Base-by-base conservation (phyloP, 129 eudicot species). In the Pittosporum tobira region DNA sequence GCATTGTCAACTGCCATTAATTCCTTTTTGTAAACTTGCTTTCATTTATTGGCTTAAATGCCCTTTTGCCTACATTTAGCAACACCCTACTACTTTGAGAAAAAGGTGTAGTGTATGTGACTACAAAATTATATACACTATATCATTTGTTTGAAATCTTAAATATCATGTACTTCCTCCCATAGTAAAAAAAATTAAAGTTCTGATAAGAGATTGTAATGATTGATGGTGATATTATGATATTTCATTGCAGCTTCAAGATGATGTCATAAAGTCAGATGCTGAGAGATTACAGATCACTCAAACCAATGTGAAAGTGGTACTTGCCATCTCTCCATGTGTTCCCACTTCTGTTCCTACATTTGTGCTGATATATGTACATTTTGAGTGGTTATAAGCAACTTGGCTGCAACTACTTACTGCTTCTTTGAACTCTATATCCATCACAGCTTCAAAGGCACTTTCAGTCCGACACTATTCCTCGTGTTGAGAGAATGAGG, bases 301-400 rank as follows among this genome's bases (percentile, higher is more conserved):
- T 18, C 96, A 83, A 74, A 84, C 81, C 77, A 91, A 91, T 49
- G 96, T 91, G 64, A 91, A 91, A 75, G 75, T 81, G 96, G 99
- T 91, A 68, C 31, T 22, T 38, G n/a, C 25, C 45, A 47, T 64
- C 63, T 73, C 56, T 47, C 56, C 43, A 42, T 26, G 48, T 25
- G 4, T 13, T 18, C 24, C 6, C 61, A 14, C 25, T 3, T 58
- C 46, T 34, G 6, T 1, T 8, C 30, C 6, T 53, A 19, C 49
- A 1, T 46, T 24, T 48, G 13, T 36, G 30, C 37, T 20, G 5
- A 20, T 22, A n/a, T 30, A 1, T 5, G n/a, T 23, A 9, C 23
- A 28, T 14, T 26, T 1, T 54, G 36, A 58, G 59, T 63, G 28
- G 48, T 38, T 64, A 48, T 38, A 31, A 16, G 28, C 48, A 47